Conservation (phyloP, 1,284 basidiomycete species). For the Ceratobasidium sp. region DNA sequence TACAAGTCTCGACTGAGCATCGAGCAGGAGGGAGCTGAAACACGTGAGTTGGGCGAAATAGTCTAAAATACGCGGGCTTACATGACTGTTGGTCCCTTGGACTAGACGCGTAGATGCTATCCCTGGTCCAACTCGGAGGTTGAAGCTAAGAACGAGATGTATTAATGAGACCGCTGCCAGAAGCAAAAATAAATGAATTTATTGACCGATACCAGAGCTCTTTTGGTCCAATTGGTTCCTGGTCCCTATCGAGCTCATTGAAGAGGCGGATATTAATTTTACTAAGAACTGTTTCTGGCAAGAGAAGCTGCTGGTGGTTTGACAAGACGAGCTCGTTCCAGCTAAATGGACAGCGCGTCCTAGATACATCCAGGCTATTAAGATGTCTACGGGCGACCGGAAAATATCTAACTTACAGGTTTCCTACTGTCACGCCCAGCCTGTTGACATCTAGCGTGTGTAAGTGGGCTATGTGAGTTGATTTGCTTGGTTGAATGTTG, state of each 20-base stretch:
- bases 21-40: constrained; percentile 24
- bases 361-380: not conserved
- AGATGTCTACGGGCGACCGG: not conserved
- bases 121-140: not conserved
- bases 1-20: not conserved
- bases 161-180: too few relatives aligned
- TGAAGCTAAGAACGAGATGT: not conserved
- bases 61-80: not conserved
- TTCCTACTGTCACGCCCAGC: not conserved
- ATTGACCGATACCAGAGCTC: constrained; percentile 25
- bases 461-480: too few relatives aligned
- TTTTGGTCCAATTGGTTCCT: not conserved
- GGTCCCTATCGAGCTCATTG: constrained; percentile 11
- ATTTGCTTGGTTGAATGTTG: too few relatives aligned
- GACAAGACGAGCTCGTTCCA: constrained; percentile 10
- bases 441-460: not conserved
- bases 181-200: too few relatives aligned
- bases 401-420: constrained; percentile 11
- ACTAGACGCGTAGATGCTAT: not conserved
- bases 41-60: not conserved
- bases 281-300: not conserved
- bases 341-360: constrained; percentile 2
- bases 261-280: constrained; percentile 1
- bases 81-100: not conserved
- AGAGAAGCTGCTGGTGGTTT: constrained; percentile 13